Percentiles rank a stretch among this genome's conserved stretches.
Conservation (phyloP, 495 filamentous ascomycete genomes). For the Schizothecium vesticola region DNA sequence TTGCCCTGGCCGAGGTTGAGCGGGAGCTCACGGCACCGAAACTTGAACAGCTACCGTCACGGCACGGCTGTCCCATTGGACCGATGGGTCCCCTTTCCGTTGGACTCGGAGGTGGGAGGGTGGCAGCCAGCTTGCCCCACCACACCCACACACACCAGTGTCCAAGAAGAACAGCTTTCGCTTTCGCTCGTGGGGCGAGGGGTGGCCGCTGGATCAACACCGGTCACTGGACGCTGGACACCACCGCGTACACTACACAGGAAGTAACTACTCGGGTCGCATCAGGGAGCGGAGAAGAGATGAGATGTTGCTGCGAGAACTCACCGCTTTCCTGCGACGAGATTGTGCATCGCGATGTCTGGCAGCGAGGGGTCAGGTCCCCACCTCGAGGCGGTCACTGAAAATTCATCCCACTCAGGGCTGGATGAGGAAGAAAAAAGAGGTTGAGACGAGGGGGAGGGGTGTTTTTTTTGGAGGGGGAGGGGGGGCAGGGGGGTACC, state of each 20-base stretch:
- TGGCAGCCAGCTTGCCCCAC: neutral
- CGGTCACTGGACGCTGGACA: neutral
- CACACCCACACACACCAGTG: neutral
- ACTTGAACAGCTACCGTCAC: slow-evolving; percentile 1
- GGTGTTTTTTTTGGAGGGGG: neutral
- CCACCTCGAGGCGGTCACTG: slow-evolving; percentile 1
- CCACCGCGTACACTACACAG: neutral
- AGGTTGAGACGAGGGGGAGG: neutral
- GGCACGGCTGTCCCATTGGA: slow-evolving; percentile 4
- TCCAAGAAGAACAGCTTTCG: slow-evolving; percentile 8
- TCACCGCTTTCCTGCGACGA: slow-evolving; percentile 8
- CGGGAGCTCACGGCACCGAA: neutral
- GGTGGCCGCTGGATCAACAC: too few species aligned
- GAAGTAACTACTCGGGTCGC: neutral
- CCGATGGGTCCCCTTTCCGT: slow-evolving; percentile 5
- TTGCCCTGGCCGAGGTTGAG: neutral
- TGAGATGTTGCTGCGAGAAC: slow-evolving; percentile 1
- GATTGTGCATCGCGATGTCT: neutral
- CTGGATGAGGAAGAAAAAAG: neutral
- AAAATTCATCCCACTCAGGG: neutral
- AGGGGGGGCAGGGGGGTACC: neutral
- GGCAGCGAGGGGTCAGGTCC: neutral
- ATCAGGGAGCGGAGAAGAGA: neutral
- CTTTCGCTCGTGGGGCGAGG: slow-evolving; percentile 2
- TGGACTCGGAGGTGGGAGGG: neutral